Percentiles rank a stretch among this genome's conserved stretches.
Evolutionary conservation across 2,329 filamentous ascomycete genomes (phyloP).

Genomic region (Sclerotinia borealis): DNA sequence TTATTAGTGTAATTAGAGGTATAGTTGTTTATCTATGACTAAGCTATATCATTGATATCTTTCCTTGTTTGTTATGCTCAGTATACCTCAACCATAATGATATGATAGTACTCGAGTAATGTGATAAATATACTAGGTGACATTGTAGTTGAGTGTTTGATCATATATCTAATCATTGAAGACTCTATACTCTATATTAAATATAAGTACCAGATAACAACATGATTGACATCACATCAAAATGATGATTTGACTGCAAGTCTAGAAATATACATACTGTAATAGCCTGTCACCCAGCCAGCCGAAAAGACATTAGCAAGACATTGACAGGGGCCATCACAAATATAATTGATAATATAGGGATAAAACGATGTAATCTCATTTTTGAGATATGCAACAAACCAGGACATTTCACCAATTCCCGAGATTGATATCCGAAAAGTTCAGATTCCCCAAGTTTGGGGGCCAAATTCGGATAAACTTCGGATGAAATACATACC

Average conservation of each 20-base stretch:
- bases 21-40: too few relatives aligned
- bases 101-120: too few relatives aligned
- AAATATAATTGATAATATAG: not conserved
- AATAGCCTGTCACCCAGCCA: not conserved
- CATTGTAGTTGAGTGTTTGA: too few relatives aligned
- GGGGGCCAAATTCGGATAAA: not conserved
- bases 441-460: not conserved
- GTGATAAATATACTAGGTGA: too few relatives aligned
- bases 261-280: not conserved
- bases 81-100: too few relatives aligned
- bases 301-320: too few relatives aligned
- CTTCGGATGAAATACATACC: too few relatives aligned
- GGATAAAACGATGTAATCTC: not conserved
- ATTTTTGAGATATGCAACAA: conserved; percentile 3
- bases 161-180: too few relatives aligned
- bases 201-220: not conserved
- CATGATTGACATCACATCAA: not conserved
- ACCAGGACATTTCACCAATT: not conserved
- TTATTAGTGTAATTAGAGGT: not conserved
- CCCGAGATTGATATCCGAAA: not conserved
- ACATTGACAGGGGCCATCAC: not conserved
- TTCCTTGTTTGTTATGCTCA: too few relatives aligned
- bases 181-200: too few relatives aligned
- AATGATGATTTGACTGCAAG: not conserved
- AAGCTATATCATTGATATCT: too few relatives aligned